Conservation (phyloP, 2,329 filamentous ascomycete genomes). For the Talaromyces sp. region DNA sequence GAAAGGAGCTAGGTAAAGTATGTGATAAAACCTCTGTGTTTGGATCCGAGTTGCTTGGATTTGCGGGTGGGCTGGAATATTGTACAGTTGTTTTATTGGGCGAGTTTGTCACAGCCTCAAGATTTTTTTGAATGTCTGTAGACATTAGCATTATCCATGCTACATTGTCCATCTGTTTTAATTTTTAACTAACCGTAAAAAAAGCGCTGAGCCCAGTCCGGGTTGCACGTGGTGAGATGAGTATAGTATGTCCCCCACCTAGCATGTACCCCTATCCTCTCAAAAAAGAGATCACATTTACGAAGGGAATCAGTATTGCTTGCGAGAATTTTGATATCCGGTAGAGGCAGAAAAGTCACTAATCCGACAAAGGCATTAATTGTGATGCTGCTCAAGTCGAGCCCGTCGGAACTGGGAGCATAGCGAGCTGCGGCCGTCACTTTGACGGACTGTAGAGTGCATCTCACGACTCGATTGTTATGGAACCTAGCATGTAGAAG, state of each 20-base stretch:
- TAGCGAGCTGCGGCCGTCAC: neutral
- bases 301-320: neutral
- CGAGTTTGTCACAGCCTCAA: neutral
- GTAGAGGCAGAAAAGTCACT: neutral
- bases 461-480: neutral
- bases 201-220: neutral
- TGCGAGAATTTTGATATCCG: neutral
- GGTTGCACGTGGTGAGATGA: neutral
- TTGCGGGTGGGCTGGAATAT: neutral
- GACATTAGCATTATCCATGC: neutral
- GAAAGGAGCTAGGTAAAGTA: neutral
- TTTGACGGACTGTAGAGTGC: neutral
- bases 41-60: neutral
- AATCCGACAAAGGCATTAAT: neutral
- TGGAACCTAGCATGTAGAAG: neutral
- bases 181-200: neutral
- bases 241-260: neutral
- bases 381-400: neutral
- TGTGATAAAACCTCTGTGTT: neutral
- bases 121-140: neutral
- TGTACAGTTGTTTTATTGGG: neutral
- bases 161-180: too few relatives aligned
- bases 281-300: neutral
- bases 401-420: neutral
- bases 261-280: neutral